Base-by-base conservation (phyloP, 2,329 filamentous ascomycete species). In the Akanthomyces uredinophilus region DNA sequence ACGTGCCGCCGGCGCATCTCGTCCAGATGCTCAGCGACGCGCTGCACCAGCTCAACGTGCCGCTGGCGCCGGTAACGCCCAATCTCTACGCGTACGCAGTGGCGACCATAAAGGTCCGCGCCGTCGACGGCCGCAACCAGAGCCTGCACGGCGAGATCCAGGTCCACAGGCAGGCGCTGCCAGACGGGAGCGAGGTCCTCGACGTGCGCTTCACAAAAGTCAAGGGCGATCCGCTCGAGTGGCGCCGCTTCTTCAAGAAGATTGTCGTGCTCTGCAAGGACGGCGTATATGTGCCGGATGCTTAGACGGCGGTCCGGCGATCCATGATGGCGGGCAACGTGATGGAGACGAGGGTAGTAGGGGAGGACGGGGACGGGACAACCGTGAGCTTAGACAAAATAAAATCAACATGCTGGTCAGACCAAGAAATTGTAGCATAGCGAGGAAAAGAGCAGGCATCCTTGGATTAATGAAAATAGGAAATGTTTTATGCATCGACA, bases 221-320 rank as follows among this genome's bases (percentile, higher is more conserved):
- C 60, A 97, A 96, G 78, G 95, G 95, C 6, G 95, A 99, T 78
- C 95, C 95, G 5, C 77, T 99, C 55, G 94, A 98, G 78, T 99
- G 96, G 95, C 85, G 95, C 64, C 82, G 95, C 39, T 92, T 99
- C 73, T 99, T 99, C 81, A 99, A 99, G 78, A 93, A 92, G 74
- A 85, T 97, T n/a, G 91, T 91, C 35, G 81, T 96, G 65, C 80
- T 94, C 64, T 96, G 93, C 77, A 91, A 91, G 71, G 92, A 96
- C 71, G 92, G 87, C 10, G 88, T 98, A 50, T 90, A 87, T 72
- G 74, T 78, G 63, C 77, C 77, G 3, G 77, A 79, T 52, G 64
- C 72, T 65, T 78, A 77, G 73, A 69, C 61, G 63, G 65, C 56
- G 39, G 53, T 64, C 27, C 60, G 60, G 60, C 52, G 53, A 35